Base-by-base conservation (phyloP, 306 rosid genomes). In the Lupinus albus region DNA sequence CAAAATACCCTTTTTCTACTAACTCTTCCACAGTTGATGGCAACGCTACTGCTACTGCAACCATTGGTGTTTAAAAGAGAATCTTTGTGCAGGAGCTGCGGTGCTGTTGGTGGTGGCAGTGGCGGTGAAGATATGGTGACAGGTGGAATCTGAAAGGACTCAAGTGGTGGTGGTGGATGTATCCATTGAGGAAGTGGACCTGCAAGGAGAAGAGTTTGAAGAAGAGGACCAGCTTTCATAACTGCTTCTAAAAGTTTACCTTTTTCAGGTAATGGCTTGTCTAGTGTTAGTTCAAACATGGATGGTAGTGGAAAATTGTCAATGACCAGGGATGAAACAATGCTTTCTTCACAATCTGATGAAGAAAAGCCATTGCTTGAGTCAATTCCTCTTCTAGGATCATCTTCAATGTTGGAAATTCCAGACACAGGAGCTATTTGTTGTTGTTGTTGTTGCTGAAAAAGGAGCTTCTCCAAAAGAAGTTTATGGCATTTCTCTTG, bases 161-260 rank as follows among this genome's bases (percentile, higher is more conserved):
- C 89, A 3, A 93, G 88, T 1, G 99, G 97, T 0, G 99, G 99
- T 0, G 99, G 99, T 17, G 99, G 99, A 82, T 93, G 99, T 72
- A 91, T 88, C 99, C 99, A 93, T 62, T 93, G 97, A 52, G 99
- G 99, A 41, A 93, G 96, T 57, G 99, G 99, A 49, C 99, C 99
- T 8, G 99, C 99, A 44, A 93, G 62, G 17, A 93, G 88, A 12
- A 93, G 85, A 8, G 91, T 93, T 66, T 89, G 91, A 30, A 93
- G 96, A 11, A 93, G 82, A 61, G 98, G 98, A 0, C 99, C 99
- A 11, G 99, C 99, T 81, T 90, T 90, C 96, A 91, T 93, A 47
- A 93, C 99, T 15, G 99, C 99, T 77, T 90, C 90, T 44, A 93
- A 76, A 42, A 93, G 97, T 83, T 90, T 93, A 1, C 99, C 99